Base-by-base conservation (phyloP, 768 basidiomycete species). In the Suillus brevipes region DNA sequence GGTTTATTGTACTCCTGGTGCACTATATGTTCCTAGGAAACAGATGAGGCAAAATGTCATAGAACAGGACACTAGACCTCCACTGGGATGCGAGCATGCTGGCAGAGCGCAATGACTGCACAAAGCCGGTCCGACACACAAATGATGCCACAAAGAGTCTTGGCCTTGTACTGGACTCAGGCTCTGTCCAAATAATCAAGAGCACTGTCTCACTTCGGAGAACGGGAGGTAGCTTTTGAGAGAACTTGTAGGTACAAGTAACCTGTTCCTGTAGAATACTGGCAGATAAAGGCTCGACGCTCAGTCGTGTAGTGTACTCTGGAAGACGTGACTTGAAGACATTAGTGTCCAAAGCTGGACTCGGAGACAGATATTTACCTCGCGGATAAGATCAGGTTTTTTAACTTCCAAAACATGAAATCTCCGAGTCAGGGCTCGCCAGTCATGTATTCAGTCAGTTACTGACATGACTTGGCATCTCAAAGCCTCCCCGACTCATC, bases 181-280 rank as follows among this genome's bases (percentile, higher is more conserved):
- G 10, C 10, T 42, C 25, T 40, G 10, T 28, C 16, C 57, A 42
- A 28, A 20, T 6, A 34, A 2, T 53, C 28, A 40, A 40, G 57
- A 40, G 40, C 18, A 59, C 28, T 59, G 58, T 59, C 58, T 59
- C 58, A 59, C 58, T 59, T 20, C 25, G 25, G 18, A 31, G 42
- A 12, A 31, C 18, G 58, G 40, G 25, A 20, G 25, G 12, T 40
- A 20, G 23, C 40, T 38, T 0, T 31, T 6, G 40, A 59, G 18
- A 23, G 23, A 40, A 58, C 14, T 28, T 13, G 58, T 42, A 59
- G 9, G 20, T 23, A 20, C 25, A 25, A 40, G 37, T 23, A 14
- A 25, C 16, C 28, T 2, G 28, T 59, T 42, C 16, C 25, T 42
- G 40, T 28, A 31, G 8, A 59, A 20, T 14, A 59, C 50, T 50